Conservation (phyloP, 2,329 filamentous ascomycete genomes). For the Penicillium paneum region DNA sequence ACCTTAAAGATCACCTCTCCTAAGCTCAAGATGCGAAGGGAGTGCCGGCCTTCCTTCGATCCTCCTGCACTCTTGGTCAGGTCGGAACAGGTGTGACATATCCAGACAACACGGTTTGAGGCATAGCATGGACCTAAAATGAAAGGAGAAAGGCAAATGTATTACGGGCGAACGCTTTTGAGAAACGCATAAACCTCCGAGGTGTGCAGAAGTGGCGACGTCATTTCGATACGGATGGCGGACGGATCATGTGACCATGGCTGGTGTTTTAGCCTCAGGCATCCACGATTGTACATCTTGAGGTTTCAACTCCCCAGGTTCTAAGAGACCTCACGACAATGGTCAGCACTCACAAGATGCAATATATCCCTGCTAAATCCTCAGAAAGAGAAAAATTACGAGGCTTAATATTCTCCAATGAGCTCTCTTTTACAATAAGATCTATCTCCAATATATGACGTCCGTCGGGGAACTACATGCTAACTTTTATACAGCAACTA, state of each 20-base stretch:
- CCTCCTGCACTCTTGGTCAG: constrained; percentile 23
- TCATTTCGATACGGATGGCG: constrained; percentile 16
- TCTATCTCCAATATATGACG: too few relatives aligned
- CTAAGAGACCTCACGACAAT: too few relatives aligned
- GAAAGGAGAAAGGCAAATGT: neutral
- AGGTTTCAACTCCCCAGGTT: too few relatives aligned
- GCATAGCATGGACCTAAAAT: constrained; percentile 9
- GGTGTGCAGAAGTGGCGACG: constrained; percentile 20
- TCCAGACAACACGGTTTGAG: constrained; percentile 13
- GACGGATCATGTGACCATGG: constrained; percentile 7
- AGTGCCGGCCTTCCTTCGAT: constrained; percentile 28
- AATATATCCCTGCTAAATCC: too few relatives aligned
- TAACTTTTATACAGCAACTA: too few relatives aligned
- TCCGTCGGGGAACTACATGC: too few relatives aligned
- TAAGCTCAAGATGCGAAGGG: constrained; percentile 21
- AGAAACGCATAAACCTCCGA: neutral
- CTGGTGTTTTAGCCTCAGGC: neutral
- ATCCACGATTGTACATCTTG: neutral
- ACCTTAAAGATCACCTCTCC: constrained; percentile 12
- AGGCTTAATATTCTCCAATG: too few relatives aligned
- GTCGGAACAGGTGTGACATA: constrained; percentile 27
- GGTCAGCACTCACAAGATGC: too few relatives aligned
- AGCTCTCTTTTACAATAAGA: too few relatives aligned
- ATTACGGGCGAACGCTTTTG: neutral
- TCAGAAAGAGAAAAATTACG: too few relatives aligned